Evolutionary conservation across 495 filamentous ascomycete genomes (phyloP).

Genomic region (Lasiosphaeriaceae sp.): DNA sequence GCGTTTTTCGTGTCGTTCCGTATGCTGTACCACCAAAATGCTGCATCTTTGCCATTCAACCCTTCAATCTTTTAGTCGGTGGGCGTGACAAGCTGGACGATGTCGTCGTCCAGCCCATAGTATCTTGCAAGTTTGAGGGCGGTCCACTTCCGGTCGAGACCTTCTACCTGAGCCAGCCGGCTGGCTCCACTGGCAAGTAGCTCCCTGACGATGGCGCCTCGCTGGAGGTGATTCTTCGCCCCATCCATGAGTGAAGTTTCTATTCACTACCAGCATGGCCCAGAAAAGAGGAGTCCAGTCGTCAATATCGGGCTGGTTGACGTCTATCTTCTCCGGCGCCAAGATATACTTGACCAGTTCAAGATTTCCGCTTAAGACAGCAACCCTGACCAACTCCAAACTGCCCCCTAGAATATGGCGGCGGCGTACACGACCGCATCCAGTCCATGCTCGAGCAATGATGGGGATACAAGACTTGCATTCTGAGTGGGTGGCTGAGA

Average conservation of each 20-base stretch:
- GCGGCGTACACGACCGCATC: no score
- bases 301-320: neutral
- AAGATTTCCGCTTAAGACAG: neutral
- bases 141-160: slow-evolving; percentile 2
- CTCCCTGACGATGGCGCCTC: neutral
- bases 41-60: neutral
- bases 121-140: neutral
- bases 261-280: neutral
- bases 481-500: no score
- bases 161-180: neutral
- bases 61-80: neutral
- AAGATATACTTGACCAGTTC: neutral
- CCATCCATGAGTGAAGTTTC: no score
- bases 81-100: slow-evolving; percentile 2
- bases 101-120: neutral
- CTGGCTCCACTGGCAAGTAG: neutral
- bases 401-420: no score
- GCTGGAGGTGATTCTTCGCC: neutral
- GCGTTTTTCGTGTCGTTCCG: neutral
- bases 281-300: slow-evolving; percentile 1
- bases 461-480: no score
- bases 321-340: neutral
- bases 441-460: no score
- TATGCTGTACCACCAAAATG: neutral
- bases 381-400: no score